Conservation (phyloP, 1,139 yeast species). For the Protomyces inundatus region DNA sequence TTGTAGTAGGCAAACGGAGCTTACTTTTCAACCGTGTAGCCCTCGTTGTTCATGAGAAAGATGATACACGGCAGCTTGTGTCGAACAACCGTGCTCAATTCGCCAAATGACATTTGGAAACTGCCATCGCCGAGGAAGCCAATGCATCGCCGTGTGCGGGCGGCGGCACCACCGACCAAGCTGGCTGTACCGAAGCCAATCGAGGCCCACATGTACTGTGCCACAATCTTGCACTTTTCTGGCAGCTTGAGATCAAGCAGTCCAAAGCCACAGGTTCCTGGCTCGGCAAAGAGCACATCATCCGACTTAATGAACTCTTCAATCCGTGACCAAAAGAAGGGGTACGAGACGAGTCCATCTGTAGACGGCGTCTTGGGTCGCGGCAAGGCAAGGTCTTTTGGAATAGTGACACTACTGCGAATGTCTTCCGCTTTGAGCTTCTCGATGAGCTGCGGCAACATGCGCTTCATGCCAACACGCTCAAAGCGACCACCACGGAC, state of each 20-base stretch:
- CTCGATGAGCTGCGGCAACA: slow-evolving; percentile 4
- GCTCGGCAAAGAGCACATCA: slow-evolving; percentile 66
- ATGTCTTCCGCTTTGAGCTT: background rate
- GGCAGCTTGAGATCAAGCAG: slow-evolving; percentile 60
- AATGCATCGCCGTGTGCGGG: slow-evolving; percentile 40
- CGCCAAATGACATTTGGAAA: slow-evolving; percentile 85
- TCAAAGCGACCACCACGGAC: slow-evolving; percentile 12
- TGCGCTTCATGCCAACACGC: slow-evolving; percentile 18
- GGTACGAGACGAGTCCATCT: slow-evolving; percentile 31
- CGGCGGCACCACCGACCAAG: slow-evolving; percentile 55
- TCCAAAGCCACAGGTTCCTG: slow-evolving; percentile 58
- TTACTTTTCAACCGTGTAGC: slow-evolving; percentile 47
- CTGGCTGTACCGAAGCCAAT: slow-evolving; percentile 86
- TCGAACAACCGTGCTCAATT: slow-evolving; percentile 62
- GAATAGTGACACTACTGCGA: background rate
- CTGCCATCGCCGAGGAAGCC: slow-evolving; percentile 85
- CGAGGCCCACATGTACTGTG: slow-evolving; percentile 71
- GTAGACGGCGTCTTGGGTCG: background rate
- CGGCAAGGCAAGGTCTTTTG: slow-evolving; percentile 1
- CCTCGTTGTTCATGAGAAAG: slow-evolving; percentile 62
- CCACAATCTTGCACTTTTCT: slow-evolving; percentile 46
- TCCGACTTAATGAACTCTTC: slow-evolving; percentile 47
- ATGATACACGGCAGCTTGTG: slow-evolving; percentile 58
- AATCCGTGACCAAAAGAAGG: slow-evolving; percentile 31
- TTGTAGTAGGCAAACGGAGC: slow-evolving; percentile 58